Conservation (phyloP, 768 basidiomycete species). For the Postia placenta region DNA sequence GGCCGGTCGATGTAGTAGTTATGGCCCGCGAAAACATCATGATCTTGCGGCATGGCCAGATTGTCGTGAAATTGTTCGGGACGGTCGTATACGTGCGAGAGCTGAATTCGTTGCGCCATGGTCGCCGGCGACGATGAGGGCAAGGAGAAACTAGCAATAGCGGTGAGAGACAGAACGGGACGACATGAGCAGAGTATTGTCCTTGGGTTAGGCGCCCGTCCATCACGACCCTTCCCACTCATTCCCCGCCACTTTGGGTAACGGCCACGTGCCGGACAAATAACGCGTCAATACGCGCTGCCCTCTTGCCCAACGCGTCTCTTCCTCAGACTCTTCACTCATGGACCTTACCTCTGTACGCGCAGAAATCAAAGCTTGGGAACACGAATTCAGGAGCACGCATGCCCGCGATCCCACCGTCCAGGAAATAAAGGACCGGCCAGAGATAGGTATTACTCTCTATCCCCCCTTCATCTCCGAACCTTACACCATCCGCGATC, state of each 20-base stretch:
- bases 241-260: constrained; percentile 1
- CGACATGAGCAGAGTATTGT: constrained; percentile 3
- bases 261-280: constrained; percentile 4
- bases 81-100: neutral
- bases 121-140: neutral
- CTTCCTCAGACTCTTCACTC: constrained; percentile 10
- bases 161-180: neutral
- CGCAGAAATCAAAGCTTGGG: constrained; percentile 74
- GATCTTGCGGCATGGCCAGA: neutral
- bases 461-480: constrained; percentile 11
- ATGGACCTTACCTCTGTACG: constrained; percentile 46
- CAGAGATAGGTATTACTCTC: constrained; percentile 47
- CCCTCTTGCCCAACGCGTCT: constrained; percentile 8
- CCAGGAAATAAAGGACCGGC: constrained; percentile 62
- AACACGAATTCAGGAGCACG: constrained; percentile 53
- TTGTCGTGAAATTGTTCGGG: neutral
- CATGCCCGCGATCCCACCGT: constrained; percentile 58
- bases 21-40: constrained; percentile 2
- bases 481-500: constrained; percentile 11
- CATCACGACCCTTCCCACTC: constrained; percentile 1
- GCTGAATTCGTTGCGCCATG: neutral
- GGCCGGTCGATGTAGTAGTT: neutral
- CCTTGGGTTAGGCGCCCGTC: neutral
- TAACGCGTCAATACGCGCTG: constrained; percentile 14
- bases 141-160: constrained; percentile 1